phyloP scores from a whole-genome alignment of 1,284 basidiomycete species.

The Neotropicomus parvogracilis region DNA sequence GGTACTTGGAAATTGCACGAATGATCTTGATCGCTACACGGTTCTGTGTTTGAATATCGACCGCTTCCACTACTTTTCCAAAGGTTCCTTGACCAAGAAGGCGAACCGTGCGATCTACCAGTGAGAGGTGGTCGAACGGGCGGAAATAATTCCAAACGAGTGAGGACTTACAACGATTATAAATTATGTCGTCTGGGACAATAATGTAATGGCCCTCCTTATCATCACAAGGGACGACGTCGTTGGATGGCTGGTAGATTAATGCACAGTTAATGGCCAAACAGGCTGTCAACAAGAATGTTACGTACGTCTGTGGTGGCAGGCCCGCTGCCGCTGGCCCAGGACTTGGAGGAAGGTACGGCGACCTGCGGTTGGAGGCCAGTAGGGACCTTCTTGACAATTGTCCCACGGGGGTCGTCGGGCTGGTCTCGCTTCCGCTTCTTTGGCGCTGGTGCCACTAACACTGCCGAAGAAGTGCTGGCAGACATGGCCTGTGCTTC shows the following conservation, averaged over 20 bases:
- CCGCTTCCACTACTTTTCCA: conserved; percentile 96
- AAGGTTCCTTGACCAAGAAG: conserved; percentile 97
- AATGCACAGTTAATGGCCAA: conserved; percentile 21
- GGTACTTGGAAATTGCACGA: conserved; percentile 92
- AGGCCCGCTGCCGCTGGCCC: conserved; percentile 58
- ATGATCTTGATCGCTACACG: conserved; percentile 99
- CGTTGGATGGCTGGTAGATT: conserved; percentile 51
- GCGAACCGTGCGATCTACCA: conserved; percentile 81
- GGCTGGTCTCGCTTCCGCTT: conserved; percentile 71
- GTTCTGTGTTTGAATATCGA: conserved; percentile 74
- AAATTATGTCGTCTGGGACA: conserved; percentile 83
- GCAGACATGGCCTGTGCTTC: conserved; percentile 72
- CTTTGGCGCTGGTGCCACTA: conserved; percentile 65
- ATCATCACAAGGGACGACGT: conserved; percentile 76
- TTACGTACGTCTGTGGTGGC: conserved; percentile 60
- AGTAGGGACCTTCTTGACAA: conserved; percentile 55
- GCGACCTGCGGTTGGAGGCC: conserved; percentile 47
- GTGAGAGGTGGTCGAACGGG: conserved; percentile 22
- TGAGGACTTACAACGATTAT: conserved; percentile 66
- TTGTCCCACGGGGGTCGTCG: conserved; percentile 62
- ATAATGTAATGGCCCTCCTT: conserved; percentile 95
- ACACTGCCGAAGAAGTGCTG: conserved; percentile 55
- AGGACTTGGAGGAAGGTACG: conserved; percentile 51
- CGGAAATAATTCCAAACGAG: background rate
- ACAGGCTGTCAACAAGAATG: conserved; percentile 20